phyloP scores from a whole-genome alignment of 257 asterid species.

The Euphrasia confusa region DNA sequence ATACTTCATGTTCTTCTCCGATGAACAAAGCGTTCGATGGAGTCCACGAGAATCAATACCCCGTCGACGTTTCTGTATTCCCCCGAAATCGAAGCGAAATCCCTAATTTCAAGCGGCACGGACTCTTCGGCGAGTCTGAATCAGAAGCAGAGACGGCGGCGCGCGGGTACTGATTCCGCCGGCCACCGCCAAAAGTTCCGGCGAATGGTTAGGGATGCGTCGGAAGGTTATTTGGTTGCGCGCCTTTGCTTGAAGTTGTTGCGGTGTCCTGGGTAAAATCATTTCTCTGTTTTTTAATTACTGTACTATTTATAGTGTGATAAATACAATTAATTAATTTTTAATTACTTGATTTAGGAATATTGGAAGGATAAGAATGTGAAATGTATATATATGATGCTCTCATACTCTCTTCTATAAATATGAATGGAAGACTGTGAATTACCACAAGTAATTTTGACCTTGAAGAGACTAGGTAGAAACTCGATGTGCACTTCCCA shows the following conservation, averaged over 20 bases:
- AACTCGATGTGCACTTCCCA: not conserved
- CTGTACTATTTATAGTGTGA: not conserved
- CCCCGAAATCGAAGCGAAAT: conserved; percentile 34
- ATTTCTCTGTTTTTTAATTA: conserved; percentile 1
- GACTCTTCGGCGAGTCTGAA: conserved; percentile 14
- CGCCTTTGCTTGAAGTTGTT: conserved; percentile 49
- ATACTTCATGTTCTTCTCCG: too few species aligned
- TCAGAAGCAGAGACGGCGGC: conserved; percentile 56
- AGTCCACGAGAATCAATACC: conserved; percentile 31
- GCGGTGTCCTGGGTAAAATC: conserved; percentile 60
- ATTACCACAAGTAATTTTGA: not conserved
- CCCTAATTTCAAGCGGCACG: conserved; percentile 45
- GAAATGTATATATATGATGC: too few species aligned
- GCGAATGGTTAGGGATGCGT: conserved; percentile 50
- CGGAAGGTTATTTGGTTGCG: conserved; percentile 54
- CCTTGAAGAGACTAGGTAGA: not conserved
- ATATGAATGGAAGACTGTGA: not conserved
- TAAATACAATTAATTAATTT: not conserved
- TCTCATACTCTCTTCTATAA: not conserved
- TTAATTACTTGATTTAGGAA: not conserved
- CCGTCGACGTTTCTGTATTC: conserved; percentile 26
- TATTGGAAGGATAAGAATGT: not conserved
- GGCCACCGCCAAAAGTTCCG: conserved; percentile 31
- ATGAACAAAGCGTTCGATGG: not conserved
- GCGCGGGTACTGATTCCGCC: conserved; percentile 42